A percentile compares a stretch with the other conserved stretches of the same genome.
phyloP scores from a whole-genome alignment of 768 basidiomycete species.

The Kwoniella dejecticola region DNA sequence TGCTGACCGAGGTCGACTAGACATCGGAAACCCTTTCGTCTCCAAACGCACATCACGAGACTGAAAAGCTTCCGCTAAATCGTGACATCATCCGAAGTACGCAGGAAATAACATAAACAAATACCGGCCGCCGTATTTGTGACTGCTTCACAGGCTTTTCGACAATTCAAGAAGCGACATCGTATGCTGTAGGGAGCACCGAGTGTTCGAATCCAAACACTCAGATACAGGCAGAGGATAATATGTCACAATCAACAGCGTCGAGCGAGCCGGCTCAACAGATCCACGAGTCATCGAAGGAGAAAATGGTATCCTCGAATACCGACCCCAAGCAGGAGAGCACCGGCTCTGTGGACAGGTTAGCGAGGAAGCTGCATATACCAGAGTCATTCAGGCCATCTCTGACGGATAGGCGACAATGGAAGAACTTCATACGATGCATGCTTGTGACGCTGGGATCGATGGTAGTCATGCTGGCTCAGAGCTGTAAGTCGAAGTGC shows the following conservation, averaged over 20 bases:
- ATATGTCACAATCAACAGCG: not conserved
- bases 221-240: too few species aligned
- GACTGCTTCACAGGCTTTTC: not conserved
- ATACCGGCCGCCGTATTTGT: too few species aligned
- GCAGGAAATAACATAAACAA: not conserved
- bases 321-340: not conserved
- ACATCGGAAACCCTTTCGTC: too few species aligned
- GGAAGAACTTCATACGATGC: slow-evolving; percentile 52
- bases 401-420: slow-evolving; percentile 29
- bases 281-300: not conserved
- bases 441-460: slow-evolving; percentile 46
- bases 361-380: slow-evolving; percentile 15
- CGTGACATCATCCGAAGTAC: not conserved
- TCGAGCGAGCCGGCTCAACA: not conserved
- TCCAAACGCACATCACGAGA: too few species aligned
- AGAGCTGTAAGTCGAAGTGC: slow-evolving; percentile 31
- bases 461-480: slow-evolving; percentile 45
- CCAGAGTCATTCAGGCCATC: slow-evolving; percentile 17
- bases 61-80: not conserved
- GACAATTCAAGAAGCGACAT: too few species aligned
- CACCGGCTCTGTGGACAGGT: not conserved
- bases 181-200: too few species aligned
- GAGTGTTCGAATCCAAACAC: too few species aligned
- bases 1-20: too few species aligned
- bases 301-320: not conserved